These are phyloP conservation scores for Aeminium ludgeri DNA, from an alignment of 495 filamentous ascomycete species.

Conservation along the genomic window DNA sequence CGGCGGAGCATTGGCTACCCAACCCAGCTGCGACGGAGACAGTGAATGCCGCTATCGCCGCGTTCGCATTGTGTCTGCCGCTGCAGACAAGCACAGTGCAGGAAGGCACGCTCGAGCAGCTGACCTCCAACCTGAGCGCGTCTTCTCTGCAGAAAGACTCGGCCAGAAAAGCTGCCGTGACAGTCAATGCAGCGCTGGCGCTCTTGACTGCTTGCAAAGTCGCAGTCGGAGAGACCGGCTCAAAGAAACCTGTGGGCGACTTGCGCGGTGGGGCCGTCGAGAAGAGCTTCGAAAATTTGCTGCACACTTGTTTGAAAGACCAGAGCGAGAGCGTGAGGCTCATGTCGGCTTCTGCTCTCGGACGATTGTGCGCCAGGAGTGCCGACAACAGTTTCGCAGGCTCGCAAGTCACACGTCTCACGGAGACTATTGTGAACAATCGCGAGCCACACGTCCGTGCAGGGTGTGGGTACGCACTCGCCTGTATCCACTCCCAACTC, in stretches of 20 bases:
- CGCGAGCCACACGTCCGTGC: constrained; percentile 83
- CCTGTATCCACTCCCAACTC: constrained; percentile 84
- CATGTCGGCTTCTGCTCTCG: constrained; percentile 74
- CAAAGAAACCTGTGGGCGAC: constrained; percentile 43
- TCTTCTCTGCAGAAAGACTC: constrained; percentile 67
- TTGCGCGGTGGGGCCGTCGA: constrained; percentile 61
- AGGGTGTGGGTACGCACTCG: constrained; percentile 84
- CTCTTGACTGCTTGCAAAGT: constrained; percentile 68
- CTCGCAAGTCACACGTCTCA: constrained; percentile 73
- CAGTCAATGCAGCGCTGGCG: constrained; percentile 74
- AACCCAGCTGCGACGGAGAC: constrained; percentile 85
- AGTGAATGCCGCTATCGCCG: constrained; percentile 77
- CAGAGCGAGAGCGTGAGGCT: constrained; percentile 71
- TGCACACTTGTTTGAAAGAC: constrained; percentile 55
- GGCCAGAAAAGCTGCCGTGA: constrained; percentile 74
- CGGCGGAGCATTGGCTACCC: constrained; percentile 31
- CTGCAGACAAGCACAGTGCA: constrained; percentile 80
- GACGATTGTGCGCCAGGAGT: constrained; percentile 62
- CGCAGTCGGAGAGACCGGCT: constrained; percentile 59
- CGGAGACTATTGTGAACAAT: constrained; percentile 85
- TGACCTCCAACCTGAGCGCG: constrained; percentile 70
- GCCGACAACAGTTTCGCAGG: constrained; percentile 76
- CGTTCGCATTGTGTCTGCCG: constrained; percentile 82
- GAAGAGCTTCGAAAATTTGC: constrained; percentile 68
- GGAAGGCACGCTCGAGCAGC: constrained; percentile 85